A percentile compares a stretch with the other conserved stretches of the same genome.
Conservation (phyloP, 495 filamentous ascomycete species). For the Daldinia vernicosa region DNA sequence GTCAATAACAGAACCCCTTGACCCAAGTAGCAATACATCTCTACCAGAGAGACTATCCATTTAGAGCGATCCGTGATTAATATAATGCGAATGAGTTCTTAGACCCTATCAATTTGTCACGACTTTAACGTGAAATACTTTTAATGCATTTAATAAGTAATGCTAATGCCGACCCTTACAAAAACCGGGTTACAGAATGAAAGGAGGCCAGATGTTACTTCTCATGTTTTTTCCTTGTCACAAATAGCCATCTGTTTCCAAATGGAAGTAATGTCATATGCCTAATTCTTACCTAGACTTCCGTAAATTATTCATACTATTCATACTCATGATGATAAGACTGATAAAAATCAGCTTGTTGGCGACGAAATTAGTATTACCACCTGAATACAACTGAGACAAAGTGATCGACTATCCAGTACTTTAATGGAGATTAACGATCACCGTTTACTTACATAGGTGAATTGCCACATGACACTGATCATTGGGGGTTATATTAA, state of each 20-base stretch:
- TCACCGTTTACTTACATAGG: constrained; percentile 6
- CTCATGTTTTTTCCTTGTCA: background rate
- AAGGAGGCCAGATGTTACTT: background rate
- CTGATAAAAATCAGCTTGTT: background rate
- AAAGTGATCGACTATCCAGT: background rate
- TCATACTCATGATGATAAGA: background rate
- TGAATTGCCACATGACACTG: constrained; percentile 4
- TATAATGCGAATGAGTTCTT: background rate
- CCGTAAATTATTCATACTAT: background rate
- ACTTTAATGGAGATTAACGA: background rate
- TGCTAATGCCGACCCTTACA: background rate
- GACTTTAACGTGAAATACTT: background rate
- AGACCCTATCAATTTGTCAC: background rate
- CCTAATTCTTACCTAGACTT: background rate
- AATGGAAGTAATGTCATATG: background rate
- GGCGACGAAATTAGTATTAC: background rate
- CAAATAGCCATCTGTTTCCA: background rate
- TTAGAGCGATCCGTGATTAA: background rate
- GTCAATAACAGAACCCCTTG: background rate
- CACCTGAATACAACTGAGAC: background rate
- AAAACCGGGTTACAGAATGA: background rate
- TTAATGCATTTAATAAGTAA: background rate
- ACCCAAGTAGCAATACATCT: background rate
- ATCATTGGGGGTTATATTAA: constrained; percentile 5
- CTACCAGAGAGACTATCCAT: background rate